phyloP scores from a whole-genome alignment of 345 rosid species.

The Raphanus sativus region DNA sequence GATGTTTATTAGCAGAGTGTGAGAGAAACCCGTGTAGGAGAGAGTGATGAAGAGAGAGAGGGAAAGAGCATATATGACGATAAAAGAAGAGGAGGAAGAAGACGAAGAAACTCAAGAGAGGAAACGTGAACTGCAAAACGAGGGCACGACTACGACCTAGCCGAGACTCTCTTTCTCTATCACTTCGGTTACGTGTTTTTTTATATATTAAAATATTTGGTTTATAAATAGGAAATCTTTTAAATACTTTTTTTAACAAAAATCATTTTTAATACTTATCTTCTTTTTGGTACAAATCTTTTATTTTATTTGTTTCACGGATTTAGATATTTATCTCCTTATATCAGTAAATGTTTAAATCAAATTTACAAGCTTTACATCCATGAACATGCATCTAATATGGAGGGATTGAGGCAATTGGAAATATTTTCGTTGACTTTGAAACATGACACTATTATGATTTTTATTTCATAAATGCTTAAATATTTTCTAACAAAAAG shows the following conservation, averaged over 20 bases:
- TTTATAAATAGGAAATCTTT: background rate
- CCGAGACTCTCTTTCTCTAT: conserved; percentile 25
- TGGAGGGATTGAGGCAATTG: background rate
- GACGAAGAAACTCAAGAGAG: conserved; percentile 18
- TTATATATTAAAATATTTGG: background rate
- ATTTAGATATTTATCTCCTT: background rate
- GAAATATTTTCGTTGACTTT: conserved; percentile 5
- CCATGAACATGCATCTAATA: background rate
- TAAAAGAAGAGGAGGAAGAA: conserved; percentile 1
- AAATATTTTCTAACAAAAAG: background rate
- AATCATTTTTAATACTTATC: background rate
- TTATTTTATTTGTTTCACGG: background rate
- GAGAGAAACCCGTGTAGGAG: conserved; percentile 23
- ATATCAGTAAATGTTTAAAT: background rate
- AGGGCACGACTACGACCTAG: conserved; percentile 36
- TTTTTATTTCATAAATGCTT: background rate
- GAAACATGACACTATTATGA: background rate
- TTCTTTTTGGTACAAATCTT: background rate
- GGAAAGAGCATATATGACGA: background rate
- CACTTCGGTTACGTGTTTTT: background rate
- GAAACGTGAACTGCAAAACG: conserved; percentile 40
- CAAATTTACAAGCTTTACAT: background rate
- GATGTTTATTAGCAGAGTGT: conserved; percentile 4
- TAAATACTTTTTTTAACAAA: too few relatives aligned
- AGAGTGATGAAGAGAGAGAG: background rate